These are phyloP conservation scores for Acmispon strigosus DNA, from an alignment of 306 rosid species.

Conservation along the genomic window DNA sequence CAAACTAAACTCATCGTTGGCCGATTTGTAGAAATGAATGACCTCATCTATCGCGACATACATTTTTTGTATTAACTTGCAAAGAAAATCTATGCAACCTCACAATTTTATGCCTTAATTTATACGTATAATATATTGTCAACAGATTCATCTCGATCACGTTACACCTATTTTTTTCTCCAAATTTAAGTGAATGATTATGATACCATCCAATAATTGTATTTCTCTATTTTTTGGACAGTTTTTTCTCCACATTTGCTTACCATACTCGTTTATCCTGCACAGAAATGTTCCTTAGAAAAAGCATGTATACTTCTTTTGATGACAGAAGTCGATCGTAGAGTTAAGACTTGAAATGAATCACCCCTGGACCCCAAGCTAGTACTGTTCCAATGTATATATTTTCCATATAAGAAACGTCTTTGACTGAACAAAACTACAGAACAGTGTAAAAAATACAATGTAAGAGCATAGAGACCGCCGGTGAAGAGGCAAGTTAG, in stretches of 20 bases:
- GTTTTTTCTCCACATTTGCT: neutral
- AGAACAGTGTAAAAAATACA: slow-evolving; percentile 17
- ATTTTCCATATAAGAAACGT: slow-evolving; percentile 31
- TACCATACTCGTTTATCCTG: neutral
- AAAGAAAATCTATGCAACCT: too few relatives aligned
- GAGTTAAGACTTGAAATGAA: neutral
- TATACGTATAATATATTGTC: too few relatives aligned
- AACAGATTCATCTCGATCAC: neutral
- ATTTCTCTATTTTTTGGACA: neutral
- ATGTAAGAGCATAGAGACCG: neutral
- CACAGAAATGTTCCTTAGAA: neutral
- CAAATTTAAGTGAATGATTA: too few relatives aligned
- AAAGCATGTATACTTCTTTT: neutral
- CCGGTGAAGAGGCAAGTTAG: slow-evolving; percentile 8
- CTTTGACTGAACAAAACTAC: slow-evolving; percentile 44
- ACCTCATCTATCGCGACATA: too few relatives aligned
- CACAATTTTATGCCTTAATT: too few relatives aligned
- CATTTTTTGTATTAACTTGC: too few relatives aligned
- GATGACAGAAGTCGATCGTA: neutral
- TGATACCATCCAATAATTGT: neutral
- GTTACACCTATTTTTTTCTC: neutral
- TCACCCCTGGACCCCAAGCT: neutral
- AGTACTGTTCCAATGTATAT: neutral
- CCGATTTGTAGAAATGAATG: too few relatives aligned
- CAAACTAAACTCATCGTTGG: too few relatives aligned